phyloP scores from a whole-genome alignment of 768 basidiomycete genomes.

The Termitomyces heimii region DNA sequence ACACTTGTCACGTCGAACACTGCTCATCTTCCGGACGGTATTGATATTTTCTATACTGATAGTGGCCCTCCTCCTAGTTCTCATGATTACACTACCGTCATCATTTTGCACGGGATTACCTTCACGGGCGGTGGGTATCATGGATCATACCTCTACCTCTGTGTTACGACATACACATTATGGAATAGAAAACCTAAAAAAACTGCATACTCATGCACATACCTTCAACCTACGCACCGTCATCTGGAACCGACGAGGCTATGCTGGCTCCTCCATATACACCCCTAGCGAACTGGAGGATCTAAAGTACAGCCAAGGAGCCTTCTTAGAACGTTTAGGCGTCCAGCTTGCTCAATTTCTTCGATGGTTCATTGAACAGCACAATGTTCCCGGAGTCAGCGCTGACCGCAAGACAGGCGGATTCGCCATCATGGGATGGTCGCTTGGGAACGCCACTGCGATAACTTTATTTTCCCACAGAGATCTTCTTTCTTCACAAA shows the following conservation, averaged over 20 bases:
- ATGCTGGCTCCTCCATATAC: constrained; percentile 26
- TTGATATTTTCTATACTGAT: constrained; percentile 26
- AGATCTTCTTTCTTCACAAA: constrained; percentile 13
- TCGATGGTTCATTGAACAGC: constrained; percentile 17
- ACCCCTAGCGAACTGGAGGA: constrained; percentile 25
- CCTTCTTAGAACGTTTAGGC: constrained; percentile 21
- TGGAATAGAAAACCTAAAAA: constrained; percentile 10
- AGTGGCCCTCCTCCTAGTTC: constrained; percentile 24
- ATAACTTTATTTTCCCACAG: constrained; percentile 23
- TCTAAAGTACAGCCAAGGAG: constrained; percentile 16
- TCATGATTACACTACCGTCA: constrained; percentile 27
- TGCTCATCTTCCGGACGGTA: constrained; percentile 13
- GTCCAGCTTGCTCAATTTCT: constrained; percentile 23
- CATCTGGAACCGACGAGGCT: constrained; percentile 24
- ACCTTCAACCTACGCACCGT: constrained; percentile 22
- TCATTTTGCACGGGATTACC: constrained; percentile 27
- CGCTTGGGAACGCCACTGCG: constrained; percentile 23
- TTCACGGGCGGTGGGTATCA: constrained; percentile 26
- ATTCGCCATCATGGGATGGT: constrained; percentile 32
- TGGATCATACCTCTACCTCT: not conserved
- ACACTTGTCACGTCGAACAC: not conserved
- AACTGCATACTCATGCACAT: constrained; percentile 17
- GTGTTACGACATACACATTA: not conserved
- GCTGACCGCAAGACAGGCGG: constrained; percentile 25
- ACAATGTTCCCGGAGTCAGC: constrained; percentile 19